Evolutionary conservation across 139 green algal genomes (phyloP).

Genomic region (Microglena sp.): DNA sequence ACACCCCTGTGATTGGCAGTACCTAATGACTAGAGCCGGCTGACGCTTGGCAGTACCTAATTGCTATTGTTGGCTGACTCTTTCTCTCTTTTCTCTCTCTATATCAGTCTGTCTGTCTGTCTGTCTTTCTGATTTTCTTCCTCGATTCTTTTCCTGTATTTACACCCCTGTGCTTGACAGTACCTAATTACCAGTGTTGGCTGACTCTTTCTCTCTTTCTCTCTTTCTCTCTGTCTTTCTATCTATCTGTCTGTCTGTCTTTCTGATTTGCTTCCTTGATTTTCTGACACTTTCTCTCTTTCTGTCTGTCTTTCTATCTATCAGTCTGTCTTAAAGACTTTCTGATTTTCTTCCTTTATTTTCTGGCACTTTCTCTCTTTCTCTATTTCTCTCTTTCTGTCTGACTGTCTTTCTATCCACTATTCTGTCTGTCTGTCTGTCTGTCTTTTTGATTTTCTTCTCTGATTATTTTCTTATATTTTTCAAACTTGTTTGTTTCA

Average conservation of each 20-base stretch:
- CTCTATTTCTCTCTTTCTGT: neutral
- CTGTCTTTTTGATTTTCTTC: neutral
- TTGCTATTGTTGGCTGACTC: neutral
- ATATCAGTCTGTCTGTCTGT: neutral
- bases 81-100: slow-evolving; percentile 1
- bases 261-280: neutral
- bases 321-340: neutral
- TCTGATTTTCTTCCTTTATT: neutral
- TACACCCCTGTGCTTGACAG: neutral
- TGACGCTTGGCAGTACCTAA: too few species aligned
- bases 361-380: neutral
- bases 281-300: neutral
- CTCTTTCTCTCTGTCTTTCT: neutral
- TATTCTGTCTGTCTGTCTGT: neutral
- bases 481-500: too few species aligned
- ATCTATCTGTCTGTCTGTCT: slow-evolving; percentile 1
- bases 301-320: neutral
- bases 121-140: neutral
- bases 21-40: too few species aligned
- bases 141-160: neutral
- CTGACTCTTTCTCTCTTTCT: neutral
- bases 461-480: too few species aligned
- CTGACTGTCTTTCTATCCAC: neutral
- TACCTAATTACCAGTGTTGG: neutral
- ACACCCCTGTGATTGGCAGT: neutral